Conservation (phyloP, 805 yeast genomes). For the Wickerhamiella occidentalis region DNA sequence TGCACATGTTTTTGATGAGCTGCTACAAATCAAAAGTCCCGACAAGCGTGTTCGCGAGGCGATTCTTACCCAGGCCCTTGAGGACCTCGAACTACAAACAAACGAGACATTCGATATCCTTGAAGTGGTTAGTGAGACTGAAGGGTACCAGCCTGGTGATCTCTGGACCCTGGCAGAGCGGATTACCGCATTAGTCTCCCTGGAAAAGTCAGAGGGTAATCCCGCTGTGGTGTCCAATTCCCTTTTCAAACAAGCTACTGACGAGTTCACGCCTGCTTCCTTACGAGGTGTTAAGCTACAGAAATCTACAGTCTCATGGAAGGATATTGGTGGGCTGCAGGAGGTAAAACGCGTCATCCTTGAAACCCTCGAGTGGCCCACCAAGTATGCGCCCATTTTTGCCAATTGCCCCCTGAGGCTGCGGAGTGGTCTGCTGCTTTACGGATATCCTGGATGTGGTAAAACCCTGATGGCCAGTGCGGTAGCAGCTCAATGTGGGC, state of each 20-base stretch:
- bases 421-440: slow-evolving; percentile 78
- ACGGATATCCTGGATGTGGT: slow-evolving; percentile 98
- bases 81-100: slow-evolving; percentile 25
- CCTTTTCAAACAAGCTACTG: slow-evolving; percentile 45
- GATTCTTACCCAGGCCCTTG: slow-evolving; percentile 36
- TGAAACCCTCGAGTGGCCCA: slow-evolving; percentile 96
- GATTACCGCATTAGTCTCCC: slow-evolving; percentile 21
- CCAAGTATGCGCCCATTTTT: slow-evolving; percentile 91
- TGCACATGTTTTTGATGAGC: slow-evolving; percentile 59
- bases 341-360: slow-evolving; percentile 63
- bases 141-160: slow-evolving; percentile 83
- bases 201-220: slow-evolving; percentile 1
- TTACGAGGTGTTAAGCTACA: slow-evolving; percentile 78
- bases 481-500: slow-evolving; percentile 84
- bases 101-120: slow-evolving; percentile 35
- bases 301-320: slow-evolving; percentile 65
- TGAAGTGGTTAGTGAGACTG: slow-evolving; percentile 56
- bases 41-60: slow-evolving; percentile 45
- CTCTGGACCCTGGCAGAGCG: slow-evolving; percentile 60
- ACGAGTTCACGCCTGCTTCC: slow-evolving; percentile 65
- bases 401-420: slow-evolving; percentile 74
- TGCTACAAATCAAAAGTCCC: slow-evolving; percentile 53
- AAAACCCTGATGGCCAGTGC: slow-evolving; percentile 89
- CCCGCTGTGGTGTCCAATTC: slow-evolving; percentile 14
- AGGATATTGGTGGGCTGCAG: slow-evolving; percentile 76